phyloP scores from a whole-genome alignment of 2,329 filamentous ascomycete genomes.

The Talaromyces sp. region DNA sequence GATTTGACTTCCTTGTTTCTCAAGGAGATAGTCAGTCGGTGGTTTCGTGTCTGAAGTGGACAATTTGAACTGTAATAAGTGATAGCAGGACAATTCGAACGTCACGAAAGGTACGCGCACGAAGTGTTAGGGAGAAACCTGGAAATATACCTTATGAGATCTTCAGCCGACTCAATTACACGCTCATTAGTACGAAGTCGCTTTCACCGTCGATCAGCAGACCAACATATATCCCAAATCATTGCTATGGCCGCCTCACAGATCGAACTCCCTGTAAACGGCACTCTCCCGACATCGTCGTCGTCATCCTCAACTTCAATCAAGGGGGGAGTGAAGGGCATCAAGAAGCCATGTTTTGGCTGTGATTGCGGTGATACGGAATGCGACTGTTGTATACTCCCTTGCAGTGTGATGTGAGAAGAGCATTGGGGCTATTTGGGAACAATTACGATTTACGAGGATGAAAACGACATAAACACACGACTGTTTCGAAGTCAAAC shows the following conservation, averaged over 20 bases:
- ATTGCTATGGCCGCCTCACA: background rate
- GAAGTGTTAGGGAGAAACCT: background rate
- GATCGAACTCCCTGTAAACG: constrained; percentile 26
- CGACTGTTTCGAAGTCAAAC: background rate
- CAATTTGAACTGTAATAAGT: no score
- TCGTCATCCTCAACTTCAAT: constrained; percentile 29
- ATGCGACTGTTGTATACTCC: constrained; percentile 38
- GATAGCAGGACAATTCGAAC: background rate
- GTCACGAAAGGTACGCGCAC: background rate
- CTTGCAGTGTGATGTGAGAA: constrained; percentile 39
- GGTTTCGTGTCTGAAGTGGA: no score
- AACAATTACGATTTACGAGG: background rate
- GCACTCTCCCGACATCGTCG: constrained; percentile 32
- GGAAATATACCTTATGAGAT: background rate
- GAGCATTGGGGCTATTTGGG: no score
- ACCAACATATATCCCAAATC: background rate
- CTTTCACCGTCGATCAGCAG: background rate
- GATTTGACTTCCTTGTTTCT: background rate
- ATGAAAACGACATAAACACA: background rate
- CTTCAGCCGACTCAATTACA: background rate
- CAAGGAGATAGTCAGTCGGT: background rate
- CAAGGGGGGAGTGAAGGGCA: constrained; percentile 38
- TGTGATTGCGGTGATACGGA: constrained; percentile 42
- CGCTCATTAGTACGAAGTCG: background rate
- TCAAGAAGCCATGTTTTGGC: constrained; percentile 41